Evolutionary conservation across 2,329 filamentous ascomycete genomes (phyloP).

Genomic region (Fusarium sp.): DNA sequence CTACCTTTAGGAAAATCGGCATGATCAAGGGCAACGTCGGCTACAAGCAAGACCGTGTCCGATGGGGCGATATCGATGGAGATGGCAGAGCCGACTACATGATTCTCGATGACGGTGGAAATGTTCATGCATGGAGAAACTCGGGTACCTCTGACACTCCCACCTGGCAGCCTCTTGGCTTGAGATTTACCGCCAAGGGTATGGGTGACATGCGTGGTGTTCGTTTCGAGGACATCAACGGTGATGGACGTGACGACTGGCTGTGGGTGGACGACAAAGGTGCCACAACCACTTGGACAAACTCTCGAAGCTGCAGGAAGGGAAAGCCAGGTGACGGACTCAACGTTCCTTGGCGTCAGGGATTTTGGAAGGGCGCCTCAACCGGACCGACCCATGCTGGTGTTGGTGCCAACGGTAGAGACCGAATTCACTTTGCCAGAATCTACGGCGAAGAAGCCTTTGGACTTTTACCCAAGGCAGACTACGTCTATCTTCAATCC

Average conservation of each 20-base stretch:
- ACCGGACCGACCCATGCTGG: conserved; percentile 31
- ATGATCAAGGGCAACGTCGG: conserved; percentile 5
- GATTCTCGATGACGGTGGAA: not conserved
- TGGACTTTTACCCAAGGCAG: conserved; percentile 1
- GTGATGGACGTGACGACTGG: conserved; percentile 39
- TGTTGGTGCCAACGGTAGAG: not conserved
- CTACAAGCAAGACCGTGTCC: conserved; percentile 1
- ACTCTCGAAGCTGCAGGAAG: conserved; percentile 31
- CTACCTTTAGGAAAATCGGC: not conserved
- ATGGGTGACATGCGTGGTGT: conserved; percentile 38
- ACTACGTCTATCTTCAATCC: conserved; percentile 27
- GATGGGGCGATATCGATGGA: conserved; percentile 12
- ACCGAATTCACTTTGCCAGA: conserved; percentile 23
- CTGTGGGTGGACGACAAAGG: conserved; percentile 37
- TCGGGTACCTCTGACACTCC: not conserved
- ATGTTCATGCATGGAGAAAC: conserved; percentile 6
- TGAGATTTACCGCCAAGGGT: conserved; percentile 26
- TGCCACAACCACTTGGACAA: conserved; percentile 35
- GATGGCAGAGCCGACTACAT: conserved; percentile 12
- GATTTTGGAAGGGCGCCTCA: conserved; percentile 12
- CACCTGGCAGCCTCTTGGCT: conserved; percentile 47
- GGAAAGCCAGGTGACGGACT: conserved; percentile 34
- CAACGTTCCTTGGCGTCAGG: conserved; percentile 35
- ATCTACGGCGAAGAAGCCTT: conserved; percentile 16
- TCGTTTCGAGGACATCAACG: conserved; percentile 38